phyloP scores from a whole-genome alignment of 208 protist species.

The Borovskyia barvae region DNA sequence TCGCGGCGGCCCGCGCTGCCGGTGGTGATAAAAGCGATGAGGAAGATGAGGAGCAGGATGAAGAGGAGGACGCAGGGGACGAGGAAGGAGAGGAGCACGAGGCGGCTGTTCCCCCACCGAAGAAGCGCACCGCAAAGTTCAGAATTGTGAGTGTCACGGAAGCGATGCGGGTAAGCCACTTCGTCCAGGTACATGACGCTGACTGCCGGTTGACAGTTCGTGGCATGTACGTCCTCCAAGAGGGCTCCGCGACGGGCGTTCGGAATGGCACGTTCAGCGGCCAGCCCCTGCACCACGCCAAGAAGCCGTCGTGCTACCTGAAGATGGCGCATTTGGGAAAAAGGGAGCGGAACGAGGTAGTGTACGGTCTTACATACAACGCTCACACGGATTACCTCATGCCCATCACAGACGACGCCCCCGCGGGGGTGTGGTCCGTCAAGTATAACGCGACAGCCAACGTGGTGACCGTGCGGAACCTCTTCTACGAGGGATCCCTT shows the following conservation, averaged over 20 bases:
- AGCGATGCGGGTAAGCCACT: slow-evolving; percentile 77
- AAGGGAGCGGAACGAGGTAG: slow-evolving; percentile 36
- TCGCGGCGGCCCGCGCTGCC: slow-evolving; percentile 19
- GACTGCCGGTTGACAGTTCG: slow-evolving; percentile 77
- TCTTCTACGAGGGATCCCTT: slow-evolving; percentile 79
- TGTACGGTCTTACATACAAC: slow-evolving; percentile 88
- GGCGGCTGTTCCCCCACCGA: slow-evolving; percentile 38
- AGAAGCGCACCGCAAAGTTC: slow-evolving; percentile 62
- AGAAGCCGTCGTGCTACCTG: slow-evolving; percentile 84
- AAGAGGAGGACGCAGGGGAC: slow-evolving; percentile 53
- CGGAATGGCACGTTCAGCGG: slow-evolving; percentile 77
- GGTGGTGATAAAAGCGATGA: slow-evolving; percentile 19
- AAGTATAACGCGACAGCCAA: slow-evolving; percentile 83
- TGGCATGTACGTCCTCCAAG: slow-evolving; percentile 66
- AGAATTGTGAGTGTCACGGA: slow-evolving; percentile 80
- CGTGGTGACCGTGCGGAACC: slow-evolving; percentile 82
- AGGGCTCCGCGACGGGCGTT: slow-evolving; percentile 30
- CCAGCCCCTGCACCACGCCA: slow-evolving; percentile 69
- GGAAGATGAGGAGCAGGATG: slow-evolving; percentile 32
- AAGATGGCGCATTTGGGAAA: slow-evolving; percentile 48
- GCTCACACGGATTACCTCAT: slow-evolving; percentile 73
- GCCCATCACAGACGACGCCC: slow-evolving; percentile 86
- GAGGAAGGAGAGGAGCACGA: slow-evolving; percentile 58
- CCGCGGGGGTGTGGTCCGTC: slow-evolving; percentile 81
- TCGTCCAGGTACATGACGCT: slow-evolving; percentile 75